Evolutionary conservation across 768 basidiomycete species (phyloP).

Genomic region (Leccinum pellstonianum): DNA sequence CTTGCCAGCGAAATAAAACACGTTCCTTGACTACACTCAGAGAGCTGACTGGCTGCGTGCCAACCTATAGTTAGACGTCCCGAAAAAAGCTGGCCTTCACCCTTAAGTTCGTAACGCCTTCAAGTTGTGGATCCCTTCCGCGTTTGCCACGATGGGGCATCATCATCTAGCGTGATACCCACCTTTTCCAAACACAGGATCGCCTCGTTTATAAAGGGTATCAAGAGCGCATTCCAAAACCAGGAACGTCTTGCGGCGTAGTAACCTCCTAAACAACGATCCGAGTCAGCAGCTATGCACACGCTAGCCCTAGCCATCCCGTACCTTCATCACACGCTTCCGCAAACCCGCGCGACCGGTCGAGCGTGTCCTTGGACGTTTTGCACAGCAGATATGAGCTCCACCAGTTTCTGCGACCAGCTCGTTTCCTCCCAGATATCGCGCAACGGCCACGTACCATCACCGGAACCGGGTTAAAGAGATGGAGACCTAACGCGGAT

Average conservation of each 20-base stretch:
- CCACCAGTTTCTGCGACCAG: slow-evolving; percentile 76
- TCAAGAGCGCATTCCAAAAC: slow-evolving; percentile 89
- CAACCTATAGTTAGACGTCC: too few species aligned
- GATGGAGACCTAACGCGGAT: slow-evolving; percentile 65
- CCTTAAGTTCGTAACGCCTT: too few species aligned
- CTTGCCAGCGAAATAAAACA: too few species aligned
- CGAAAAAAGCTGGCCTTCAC: too few species aligned
- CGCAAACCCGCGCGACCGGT: slow-evolving; percentile 78
- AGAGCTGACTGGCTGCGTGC: too few species aligned
- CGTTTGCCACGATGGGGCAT: not conserved
- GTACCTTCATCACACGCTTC: slow-evolving; percentile 86
- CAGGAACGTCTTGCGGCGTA: slow-evolving; percentile 87
- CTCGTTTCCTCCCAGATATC: not conserved
- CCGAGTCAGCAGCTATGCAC: not conserved
- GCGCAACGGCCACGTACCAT: slow-evolving; percentile 57
- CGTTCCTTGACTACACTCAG: too few species aligned
- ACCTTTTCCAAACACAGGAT: slow-evolving; percentile 94
- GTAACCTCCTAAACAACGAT: slow-evolving; percentile 72
- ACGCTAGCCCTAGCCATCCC: not conserved
- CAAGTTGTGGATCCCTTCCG: not conserved
- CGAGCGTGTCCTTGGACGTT: slow-evolving; percentile 75
- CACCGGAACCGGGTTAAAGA: slow-evolving; percentile 96
- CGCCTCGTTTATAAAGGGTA: slow-evolving; percentile 98
- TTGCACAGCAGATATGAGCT: slow-evolving; percentile 89
- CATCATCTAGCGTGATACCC: not conserved